Evolutionary conservation across 345 rosid genomes (phyloP).

Genomic region (Hibiscus mutabilis): DNA sequence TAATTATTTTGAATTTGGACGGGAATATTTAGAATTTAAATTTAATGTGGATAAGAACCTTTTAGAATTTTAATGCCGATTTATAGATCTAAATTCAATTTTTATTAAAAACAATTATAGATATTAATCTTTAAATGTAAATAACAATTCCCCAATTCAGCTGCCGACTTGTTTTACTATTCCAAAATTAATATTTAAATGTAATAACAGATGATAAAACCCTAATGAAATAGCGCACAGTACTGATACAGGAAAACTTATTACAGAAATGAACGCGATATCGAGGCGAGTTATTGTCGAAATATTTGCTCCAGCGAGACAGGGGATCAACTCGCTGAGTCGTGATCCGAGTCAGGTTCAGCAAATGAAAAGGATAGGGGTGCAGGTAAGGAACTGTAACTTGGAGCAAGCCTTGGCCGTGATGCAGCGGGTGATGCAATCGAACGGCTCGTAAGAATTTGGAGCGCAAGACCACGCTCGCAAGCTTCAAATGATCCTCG

Average conservation of each 20-base stretch:
- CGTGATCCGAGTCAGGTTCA: no score
- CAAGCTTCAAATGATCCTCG: constrained; percentile 21
- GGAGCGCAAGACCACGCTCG: constrained; percentile 43
- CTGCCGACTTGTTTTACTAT: no score
- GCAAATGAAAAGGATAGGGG: constrained; percentile 77
- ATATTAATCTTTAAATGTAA: no score
- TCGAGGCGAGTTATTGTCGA: background rate
- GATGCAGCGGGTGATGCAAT: constrained; percentile 83
- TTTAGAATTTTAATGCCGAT: no score
- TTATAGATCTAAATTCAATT: no score
- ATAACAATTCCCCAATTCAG: no score
- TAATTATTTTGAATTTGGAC: no score
- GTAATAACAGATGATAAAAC: no score
- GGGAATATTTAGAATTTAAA: no score
- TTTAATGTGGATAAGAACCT: no score
- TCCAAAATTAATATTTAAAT: no score
- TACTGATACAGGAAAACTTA: background rate
- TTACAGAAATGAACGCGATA: constrained; percentile 4
- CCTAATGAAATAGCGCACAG: background rate
- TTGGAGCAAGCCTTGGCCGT: constrained; percentile 58
- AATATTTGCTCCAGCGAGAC: background rate
- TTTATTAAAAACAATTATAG: no score
- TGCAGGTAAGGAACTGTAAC: constrained; percentile 56
- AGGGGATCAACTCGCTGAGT: background rate
- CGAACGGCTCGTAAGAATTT: constrained; percentile 78